These are phyloP conservation scores for Calonectria pteridis DNA, from an alignment of 2,329 filamentous ascomycete species.

Conservation along the genomic window DNA sequence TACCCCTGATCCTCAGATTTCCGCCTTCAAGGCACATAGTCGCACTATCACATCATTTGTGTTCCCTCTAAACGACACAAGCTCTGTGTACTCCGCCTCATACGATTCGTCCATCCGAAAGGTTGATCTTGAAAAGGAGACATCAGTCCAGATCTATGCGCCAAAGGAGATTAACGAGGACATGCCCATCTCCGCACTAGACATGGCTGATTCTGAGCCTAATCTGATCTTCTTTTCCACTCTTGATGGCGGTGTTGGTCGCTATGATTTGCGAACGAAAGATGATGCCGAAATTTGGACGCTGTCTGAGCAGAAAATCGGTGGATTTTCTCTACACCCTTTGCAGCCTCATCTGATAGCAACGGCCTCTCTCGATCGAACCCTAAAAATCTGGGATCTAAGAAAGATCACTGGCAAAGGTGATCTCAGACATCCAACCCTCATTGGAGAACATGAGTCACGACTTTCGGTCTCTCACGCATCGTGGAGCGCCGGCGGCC, in stretches of 20 bases:
- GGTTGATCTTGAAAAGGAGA: conserved; percentile 83
- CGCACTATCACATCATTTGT: conserved; percentile 89
- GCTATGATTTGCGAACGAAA: conserved; percentile 79
- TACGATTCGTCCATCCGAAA: conserved; percentile 95
- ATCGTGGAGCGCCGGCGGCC: conserved; percentile 86
- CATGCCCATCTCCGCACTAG: conserved; percentile 84
- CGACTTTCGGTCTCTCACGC: conserved; percentile 92
- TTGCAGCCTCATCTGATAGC: conserved; percentile 84
- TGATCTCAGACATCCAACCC: conserved; percentile 70
- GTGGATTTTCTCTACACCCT: conserved; percentile 89
- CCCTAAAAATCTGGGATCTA: conserved; percentile 92
- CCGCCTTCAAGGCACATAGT: conserved; percentile 90
- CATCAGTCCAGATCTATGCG: conserved; percentile 85
- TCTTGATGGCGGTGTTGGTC: conserved; percentile 82
- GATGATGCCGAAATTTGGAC: conserved; percentile 75
- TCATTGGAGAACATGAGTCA: conserved; percentile 86
- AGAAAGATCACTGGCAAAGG: conserved; percentile 79
- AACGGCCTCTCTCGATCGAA: conserved; percentile 91
- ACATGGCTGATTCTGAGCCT: conserved; percentile 78
- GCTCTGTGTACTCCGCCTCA: conserved; percentile 84
- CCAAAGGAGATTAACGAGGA: conserved; percentile 78
- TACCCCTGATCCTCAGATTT: conserved; percentile 80
- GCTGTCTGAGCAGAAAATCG: conserved; percentile 93
- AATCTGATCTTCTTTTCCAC: conserved; percentile 90
- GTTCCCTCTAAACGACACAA: conserved; percentile 79